phyloP scores from a whole-genome alignment of 2,329 filamentous ascomycete genomes.

The Ophiocordyceps camponoti-saundersi region DNA sequence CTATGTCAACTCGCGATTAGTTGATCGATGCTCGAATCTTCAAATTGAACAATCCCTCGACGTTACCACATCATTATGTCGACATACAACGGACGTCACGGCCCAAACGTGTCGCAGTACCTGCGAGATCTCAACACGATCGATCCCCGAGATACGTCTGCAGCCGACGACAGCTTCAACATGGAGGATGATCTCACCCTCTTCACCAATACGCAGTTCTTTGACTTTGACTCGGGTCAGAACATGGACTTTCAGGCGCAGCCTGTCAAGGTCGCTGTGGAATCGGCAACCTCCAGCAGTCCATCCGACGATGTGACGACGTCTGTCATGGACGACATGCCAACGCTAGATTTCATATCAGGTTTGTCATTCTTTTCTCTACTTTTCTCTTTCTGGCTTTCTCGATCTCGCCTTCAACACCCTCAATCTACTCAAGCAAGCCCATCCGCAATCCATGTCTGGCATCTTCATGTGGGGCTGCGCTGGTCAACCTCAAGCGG shows the following conservation, averaged over 20 bases:
- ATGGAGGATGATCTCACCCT: conserved; percentile 58
- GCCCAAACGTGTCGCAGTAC: conserved; percentile 79
- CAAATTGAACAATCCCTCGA: not conserved
- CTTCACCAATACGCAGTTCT: conserved; percentile 72
- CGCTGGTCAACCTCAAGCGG: conserved; percentile 7
- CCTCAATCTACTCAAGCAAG: too few relatives aligned
- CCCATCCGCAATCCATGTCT: not conserved
- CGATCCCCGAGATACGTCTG: conserved; percentile 36
- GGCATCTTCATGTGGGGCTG: conserved; percentile 5
- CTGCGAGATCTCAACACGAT: conserved; percentile 70
- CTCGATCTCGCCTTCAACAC: not conserved
- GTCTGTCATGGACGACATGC: conserved; percentile 27
- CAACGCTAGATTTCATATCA: conserved; percentile 31
- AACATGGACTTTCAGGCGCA: conserved; percentile 38
- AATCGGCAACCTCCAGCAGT: conserved; percentile 12
- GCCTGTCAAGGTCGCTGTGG: conserved; percentile 24
- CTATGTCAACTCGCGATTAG: not conserved
- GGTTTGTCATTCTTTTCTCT: conserved; percentile 17
- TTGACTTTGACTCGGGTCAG: conserved; percentile 56
- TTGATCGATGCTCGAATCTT: not conserved
- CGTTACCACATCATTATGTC: conserved; percentile 37
- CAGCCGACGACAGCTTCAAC: conserved; percentile 38
- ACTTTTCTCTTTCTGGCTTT: not conserved
- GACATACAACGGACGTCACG: conserved; percentile 58
- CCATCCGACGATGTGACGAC: conserved; percentile 20